A percentile compares a stretch with the other conserved stretches of the same genome.
Evolutionary conservation across 2,329 filamentous ascomycete species (phyloP).

Genomic region (Lachnellula suecica): DNA sequence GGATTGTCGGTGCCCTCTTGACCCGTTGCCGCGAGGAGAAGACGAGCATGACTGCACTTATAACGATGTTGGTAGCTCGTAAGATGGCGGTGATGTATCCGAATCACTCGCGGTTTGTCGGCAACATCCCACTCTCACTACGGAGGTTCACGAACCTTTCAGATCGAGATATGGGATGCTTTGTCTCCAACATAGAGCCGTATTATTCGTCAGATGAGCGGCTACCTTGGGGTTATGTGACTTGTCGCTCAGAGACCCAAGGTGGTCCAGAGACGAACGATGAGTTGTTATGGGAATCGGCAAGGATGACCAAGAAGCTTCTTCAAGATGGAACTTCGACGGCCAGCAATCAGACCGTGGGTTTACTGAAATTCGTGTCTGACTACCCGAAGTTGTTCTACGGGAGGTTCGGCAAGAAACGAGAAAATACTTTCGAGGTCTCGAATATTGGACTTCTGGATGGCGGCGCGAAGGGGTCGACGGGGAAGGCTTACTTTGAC

Average conservation of each 20-base stretch:
- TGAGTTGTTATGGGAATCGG: conserved; percentile 11
- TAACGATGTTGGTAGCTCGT: conserved; percentile 17
- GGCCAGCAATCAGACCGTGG: conserved; percentile 43
- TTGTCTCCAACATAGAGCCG: conserved; percentile 7
- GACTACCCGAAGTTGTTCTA: conserved; percentile 45
- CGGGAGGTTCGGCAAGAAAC: conserved; percentile 41
- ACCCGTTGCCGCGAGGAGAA: conserved; percentile 17
- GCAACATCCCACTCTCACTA: conserved; percentile 13
- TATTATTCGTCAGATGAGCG: conserved; percentile 13
- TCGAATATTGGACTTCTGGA: conserved; percentile 51
- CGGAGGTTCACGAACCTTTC: conserved; percentile 12
- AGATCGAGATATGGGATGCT: conserved; percentile 13
- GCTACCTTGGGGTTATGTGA: conserved; percentile 15
- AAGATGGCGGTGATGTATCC: conserved; percentile 19
- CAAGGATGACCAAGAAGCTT: conserved; percentile 15
- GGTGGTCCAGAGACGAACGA: conserved; percentile 2
- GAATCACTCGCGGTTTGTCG: conserved; percentile 9
- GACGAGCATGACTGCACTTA: conserved; percentile 18
- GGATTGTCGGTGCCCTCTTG: conserved; percentile 8
- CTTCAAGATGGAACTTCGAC: conserved; percentile 39
- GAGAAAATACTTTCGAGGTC: conserved; percentile 48
- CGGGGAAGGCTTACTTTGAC: conserved; percentile 16
- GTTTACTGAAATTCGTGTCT: conserved; percentile 41
- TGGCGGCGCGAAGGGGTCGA: conserved; percentile 11
- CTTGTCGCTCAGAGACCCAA: conserved; percentile 6